A percentile compares a stretch with the other conserved stretches of the same genome.
Conservation (phyloP, 1,139 yeast genomes). For the Diutina catenulata region DNA sequence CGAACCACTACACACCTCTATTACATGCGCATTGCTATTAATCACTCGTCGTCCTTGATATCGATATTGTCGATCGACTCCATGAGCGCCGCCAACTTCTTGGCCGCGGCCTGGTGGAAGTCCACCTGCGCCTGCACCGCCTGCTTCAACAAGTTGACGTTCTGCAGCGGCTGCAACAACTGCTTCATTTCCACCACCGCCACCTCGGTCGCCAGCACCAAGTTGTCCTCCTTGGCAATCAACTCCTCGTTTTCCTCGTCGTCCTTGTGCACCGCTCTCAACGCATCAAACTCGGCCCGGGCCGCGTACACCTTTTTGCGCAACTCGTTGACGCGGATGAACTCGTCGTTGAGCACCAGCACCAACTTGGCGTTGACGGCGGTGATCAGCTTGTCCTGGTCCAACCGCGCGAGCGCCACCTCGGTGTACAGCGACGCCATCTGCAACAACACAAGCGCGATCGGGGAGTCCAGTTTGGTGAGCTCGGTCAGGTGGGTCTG, state of each 20-base stretch:
- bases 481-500: slow-evolving; percentile 26
- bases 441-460: slow-evolving; percentile 41
- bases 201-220: slow-evolving; percentile 61
- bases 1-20: too few relatives aligned
- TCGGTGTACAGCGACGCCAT: slow-evolving; percentile 48
- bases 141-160: slow-evolving; percentile 48
- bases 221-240: slow-evolving; percentile 63
- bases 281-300: slow-evolving; percentile 58
- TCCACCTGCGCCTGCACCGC: slow-evolving; percentile 58
- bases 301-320: slow-evolving; percentile 61
- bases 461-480: slow-evolving; percentile 32
- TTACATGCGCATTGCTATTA: too few relatives aligned
- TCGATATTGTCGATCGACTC: slow-evolving; percentile 1
- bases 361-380: slow-evolving; percentile 47
- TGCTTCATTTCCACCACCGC: slow-evolving; percentile 73
- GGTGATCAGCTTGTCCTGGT: slow-evolving; percentile 48
- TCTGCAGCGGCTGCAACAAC: slow-evolving; percentile 54
- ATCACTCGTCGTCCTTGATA: slow-evolving; percentile 3
- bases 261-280: slow-evolving; percentile 30
- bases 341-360: slow-evolving; percentile 40
- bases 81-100: slow-evolving; percentile 2
- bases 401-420: slow-evolving; percentile 49
- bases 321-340: slow-evolving; percentile 46
- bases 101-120: slow-evolving; percentile 38
- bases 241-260: slow-evolving; percentile 37